phyloP scores from a whole-genome alignment of 495 filamentous ascomycete genomes.

The Penicillium bovifimosum region DNA sequence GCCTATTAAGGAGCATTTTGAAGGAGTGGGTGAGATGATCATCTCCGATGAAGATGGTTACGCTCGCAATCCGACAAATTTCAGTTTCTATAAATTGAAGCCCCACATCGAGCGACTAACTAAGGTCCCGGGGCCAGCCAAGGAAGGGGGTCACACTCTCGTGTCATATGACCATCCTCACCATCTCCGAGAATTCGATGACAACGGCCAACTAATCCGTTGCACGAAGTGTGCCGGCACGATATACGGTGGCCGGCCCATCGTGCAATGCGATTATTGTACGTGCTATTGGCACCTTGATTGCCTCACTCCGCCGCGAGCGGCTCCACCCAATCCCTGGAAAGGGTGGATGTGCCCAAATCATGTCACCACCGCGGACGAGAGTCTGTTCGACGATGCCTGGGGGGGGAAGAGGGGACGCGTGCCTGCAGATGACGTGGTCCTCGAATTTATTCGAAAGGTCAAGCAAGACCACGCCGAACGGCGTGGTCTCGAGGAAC shows the following conservation, averaged over 20 bases:
- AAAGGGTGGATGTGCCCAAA: conserved; percentile 84
- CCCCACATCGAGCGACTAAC: conserved; percentile 29
- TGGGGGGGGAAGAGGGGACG: conserved; percentile 14
- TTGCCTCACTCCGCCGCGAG: conserved; percentile 79
- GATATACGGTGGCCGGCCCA: conserved; percentile 50
- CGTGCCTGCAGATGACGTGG: conserved; percentile 15
- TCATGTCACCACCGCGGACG: conserved; percentile 76
- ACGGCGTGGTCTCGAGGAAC: not conserved
- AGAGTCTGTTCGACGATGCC: conserved; percentile 19
- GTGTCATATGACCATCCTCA: conserved; percentile 18
- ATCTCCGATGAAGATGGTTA: conserved; percentile 7
- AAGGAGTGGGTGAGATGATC: conserved; percentile 12
- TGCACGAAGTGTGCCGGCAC: conserved; percentile 65
- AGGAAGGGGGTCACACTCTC: not conserved
- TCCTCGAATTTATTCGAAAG: conserved; percentile 19
- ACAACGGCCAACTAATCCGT: conserved; percentile 61
- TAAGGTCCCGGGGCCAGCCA: conserved; percentile 19
- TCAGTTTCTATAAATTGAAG: no score
- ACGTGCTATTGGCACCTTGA: conserved; percentile 81
- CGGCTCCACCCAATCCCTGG: conserved; percentile 61
- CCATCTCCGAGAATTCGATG: conserved; percentile 57
- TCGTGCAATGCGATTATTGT: conserved; percentile 80
- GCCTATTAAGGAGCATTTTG: conserved; percentile 54
- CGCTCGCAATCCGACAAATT: no score
- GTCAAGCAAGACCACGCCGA: conserved; percentile 2